phyloP scores from a whole-genome alignment of 2,329 filamentous ascomycete species.

The Trichoderma atroviride region DNA sequence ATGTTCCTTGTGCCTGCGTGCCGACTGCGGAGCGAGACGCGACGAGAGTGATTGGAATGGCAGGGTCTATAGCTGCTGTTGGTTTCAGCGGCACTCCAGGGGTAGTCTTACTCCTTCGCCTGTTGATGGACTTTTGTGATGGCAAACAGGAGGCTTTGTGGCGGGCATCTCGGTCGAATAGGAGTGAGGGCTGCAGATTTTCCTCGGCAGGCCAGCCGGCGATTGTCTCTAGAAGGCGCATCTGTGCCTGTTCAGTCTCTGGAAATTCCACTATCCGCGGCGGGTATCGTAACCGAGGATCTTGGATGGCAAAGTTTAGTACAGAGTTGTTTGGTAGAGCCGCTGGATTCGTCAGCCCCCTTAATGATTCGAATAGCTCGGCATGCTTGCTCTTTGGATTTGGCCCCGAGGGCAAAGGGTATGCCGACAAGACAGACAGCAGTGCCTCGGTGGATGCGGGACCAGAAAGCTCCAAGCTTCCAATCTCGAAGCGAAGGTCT shows the following conservation, averaged over 20 bases:
- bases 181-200: conserved; percentile 47
- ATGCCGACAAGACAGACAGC: conserved; percentile 65
- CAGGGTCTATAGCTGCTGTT: conserved; percentile 62
- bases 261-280: conserved; percentile 58
- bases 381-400: conserved; percentile 45
- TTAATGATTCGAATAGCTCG: conserved; percentile 54
- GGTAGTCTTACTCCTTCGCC: conserved; percentile 65
- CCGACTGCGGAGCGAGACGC: conserved; percentile 55
- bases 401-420: conserved; percentile 39
- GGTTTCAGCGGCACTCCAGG: conserved; percentile 66
- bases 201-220: conserved; percentile 69
- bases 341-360: conserved; percentile 66
- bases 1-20: conserved; percentile 65
- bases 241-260: conserved; percentile 42
- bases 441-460: conserved; percentile 81
- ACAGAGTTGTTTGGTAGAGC: conserved; percentile 70
- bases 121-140: conserved; percentile 79
- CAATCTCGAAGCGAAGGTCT: conserved; percentile 69
- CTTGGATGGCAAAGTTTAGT: conserved; percentile 71
- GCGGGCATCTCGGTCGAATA: conserved; percentile 72
- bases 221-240: conserved; percentile 60
- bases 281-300: conserved; percentile 80
- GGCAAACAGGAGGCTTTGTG: conserved; percentile 67
- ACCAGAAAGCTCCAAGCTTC: conserved; percentile 59
- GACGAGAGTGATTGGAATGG: conserved; percentile 76